Evolutionary conservation across 1,284 basidiomycete genomes (phyloP).

Genomic region (Fomitopsis palustris): DNA sequence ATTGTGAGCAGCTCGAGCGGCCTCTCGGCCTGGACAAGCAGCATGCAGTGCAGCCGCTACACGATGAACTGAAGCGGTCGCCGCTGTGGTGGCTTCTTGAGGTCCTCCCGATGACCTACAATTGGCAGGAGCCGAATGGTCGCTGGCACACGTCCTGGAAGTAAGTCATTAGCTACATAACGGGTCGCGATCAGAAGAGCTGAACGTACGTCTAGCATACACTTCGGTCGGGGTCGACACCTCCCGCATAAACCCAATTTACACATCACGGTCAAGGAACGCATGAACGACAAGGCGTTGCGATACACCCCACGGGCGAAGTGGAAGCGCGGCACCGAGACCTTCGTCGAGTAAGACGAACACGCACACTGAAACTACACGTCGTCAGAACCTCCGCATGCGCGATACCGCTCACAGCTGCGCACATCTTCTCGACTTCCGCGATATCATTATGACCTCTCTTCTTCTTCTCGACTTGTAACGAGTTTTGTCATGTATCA

Average conservation of each 20-base stretch:
- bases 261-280: conserved; percentile 48
- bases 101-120: conserved; percentile 34
- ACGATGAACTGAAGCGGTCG: conserved; percentile 31
- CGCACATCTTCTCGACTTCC: background rate
- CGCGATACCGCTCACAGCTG: background rate
- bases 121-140: conserved; percentile 33
- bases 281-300: conserved; percentile 40
- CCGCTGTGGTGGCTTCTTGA: conserved; percentile 43
- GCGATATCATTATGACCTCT: conserved; percentile 1
- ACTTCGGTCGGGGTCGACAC: conserved; percentile 46
- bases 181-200: background rate
- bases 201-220: conserved; percentile 19
- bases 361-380: conserved; percentile 3
- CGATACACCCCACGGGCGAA: conserved; percentile 49
- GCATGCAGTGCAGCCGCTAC: conserved; percentile 29
- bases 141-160: conserved; percentile 32
- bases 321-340: conserved; percentile 44
- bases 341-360: conserved; percentile 45
- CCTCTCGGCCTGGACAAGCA: conserved; percentile 13
- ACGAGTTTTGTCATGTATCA: background rate
- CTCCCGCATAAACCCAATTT: conserved; percentile 45
- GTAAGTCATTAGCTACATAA: conserved; percentile 20
- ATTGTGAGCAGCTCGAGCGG: conserved; percentile 3
- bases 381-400: background rate
- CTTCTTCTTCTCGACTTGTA: background rate